Percentiles rank a stretch among this genome's conserved stretches.
phyloP scores from a whole-genome alignment of 2,329 filamentous ascomycete genomes.

The Diplodia scrobiculata region DNA sequence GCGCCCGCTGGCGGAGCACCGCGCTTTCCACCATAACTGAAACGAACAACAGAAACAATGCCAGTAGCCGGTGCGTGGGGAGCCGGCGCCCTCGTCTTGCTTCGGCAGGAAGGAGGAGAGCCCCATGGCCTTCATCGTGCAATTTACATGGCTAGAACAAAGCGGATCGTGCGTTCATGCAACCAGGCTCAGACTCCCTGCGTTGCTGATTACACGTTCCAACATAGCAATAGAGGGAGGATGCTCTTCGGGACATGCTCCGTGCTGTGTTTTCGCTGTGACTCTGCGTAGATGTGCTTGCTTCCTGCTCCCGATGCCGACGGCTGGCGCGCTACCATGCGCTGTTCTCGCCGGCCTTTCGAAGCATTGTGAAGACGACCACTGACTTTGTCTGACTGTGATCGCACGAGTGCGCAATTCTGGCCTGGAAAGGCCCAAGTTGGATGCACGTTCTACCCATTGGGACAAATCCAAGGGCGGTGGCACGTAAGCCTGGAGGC shows the following conservation, averaged over 20 bases:
- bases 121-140: not conserved
- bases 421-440: too few species aligned
- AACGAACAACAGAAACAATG: not conserved
- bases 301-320: too few species aligned
- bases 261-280: too few species aligned
- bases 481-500: too few species aligned
- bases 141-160: not conserved
- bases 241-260: not conserved
- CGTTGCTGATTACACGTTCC: not conserved
- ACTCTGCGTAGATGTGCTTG: not conserved
- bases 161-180: not conserved
- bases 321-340: too few species aligned
- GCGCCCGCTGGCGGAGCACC: not conserved
- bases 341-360: too few species aligned
- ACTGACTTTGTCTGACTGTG: too few species aligned
- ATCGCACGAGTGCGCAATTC: too few species aligned
- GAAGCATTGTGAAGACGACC: too few species aligned
- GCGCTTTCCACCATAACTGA: not conserved
- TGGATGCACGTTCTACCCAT: too few species aligned
- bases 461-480: too few species aligned
- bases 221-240: not conserved
- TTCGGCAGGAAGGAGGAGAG: not conserved
- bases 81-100: not conserved
- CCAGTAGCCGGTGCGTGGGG: fast-evolving
- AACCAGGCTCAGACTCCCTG: not conserved